Conservation (phyloP, 2,329 filamentous ascomycete genomes). For the Coleophoma eucalyptorum region DNA sequence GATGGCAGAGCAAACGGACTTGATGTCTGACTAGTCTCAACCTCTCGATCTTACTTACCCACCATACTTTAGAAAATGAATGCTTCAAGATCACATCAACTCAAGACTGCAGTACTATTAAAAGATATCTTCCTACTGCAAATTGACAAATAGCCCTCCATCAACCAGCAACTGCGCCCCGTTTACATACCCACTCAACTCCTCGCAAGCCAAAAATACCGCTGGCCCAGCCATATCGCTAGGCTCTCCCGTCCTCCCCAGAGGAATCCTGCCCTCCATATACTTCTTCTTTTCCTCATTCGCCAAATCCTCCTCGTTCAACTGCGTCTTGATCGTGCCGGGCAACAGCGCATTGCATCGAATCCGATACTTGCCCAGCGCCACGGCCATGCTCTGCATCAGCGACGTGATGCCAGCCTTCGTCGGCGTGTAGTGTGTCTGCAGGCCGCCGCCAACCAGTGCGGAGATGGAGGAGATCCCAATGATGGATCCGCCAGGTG, state of each 20-base stretch:
- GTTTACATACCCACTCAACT: constrained; percentile 76
- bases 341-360: constrained; percentile 81
- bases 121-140: constrained; percentile 50
- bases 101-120: too few relatives aligned
- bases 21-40: too few relatives aligned
- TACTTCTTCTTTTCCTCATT: constrained; percentile 69
- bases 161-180: constrained; percentile 83
- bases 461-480: constrained; percentile 71
- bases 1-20: too few relatives aligned
- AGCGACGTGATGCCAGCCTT: constrained; percentile 78
- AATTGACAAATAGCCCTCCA: constrained; percentile 84
- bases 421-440: constrained; percentile 85
- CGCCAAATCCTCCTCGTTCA: constrained; percentile 80
- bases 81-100: too few relatives aligned
- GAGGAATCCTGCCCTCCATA: constrained; percentile 77
- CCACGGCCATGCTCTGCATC: constrained; percentile 80
- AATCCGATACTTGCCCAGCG: constrained; percentile 71
- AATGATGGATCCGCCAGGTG: constrained; percentile 75
- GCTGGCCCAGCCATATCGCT: constrained; percentile 79
- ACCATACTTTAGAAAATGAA: too few relatives aligned
- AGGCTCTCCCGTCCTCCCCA: constrained; percentile 70
- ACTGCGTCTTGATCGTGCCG: constrained; percentile 77
- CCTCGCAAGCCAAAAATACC: constrained; percentile 77
- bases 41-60: too few relatives aligned
- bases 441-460: constrained; percentile 71